Base-by-base conservation (phyloP, 768 basidiomycete species). In the Amanita jacksonii region DNA sequence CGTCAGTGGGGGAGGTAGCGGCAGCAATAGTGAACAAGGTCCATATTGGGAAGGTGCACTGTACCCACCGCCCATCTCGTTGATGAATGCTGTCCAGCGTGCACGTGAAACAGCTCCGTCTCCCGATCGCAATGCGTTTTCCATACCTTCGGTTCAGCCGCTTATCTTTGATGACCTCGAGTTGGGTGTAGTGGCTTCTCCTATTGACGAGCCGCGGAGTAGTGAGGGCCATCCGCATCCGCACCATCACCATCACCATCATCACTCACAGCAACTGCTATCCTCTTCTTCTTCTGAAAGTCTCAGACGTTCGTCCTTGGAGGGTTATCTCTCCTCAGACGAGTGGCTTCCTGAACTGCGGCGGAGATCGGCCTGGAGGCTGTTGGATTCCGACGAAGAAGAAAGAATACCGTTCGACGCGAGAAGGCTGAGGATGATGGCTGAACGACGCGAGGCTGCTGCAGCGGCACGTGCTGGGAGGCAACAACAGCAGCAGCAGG, bases 271-370 rank as follows among this genome's bases (percentile, higher is more conserved):
- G 3, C 43, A 38, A 30, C 24, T 45, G 24, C 19, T 36, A 18
- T n/a, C n/a, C n/a, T 45, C 36, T 16, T 36, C 36, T n/a, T 45
- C 43, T 30, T 37, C 43, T 7, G 43, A 45, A 38, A 45, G 43
- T 20, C 18, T 45, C 5, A 24, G 32, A n/a, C 32, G 42, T 2
- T 43, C 42, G 3, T 35, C 42, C 2, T 23, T 36, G 19, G 42
- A 43, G 13, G 43, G 43, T 38, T 38, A 45, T 27, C 15, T 45
- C n/a, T 45, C 43, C 10, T 36, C 43, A 9, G 43, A 45, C 10
- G 43, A 45, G 22, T 38, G 34, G 43, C 13, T 45, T 27, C 43
- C 43, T 10, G 22, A 30, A 16, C 10, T 38, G 8, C 34, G 43
- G n/a, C 23, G 43, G 25, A 33, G 43, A 23, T 45, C 43, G n/a